phyloP scores from a whole-genome alignment of 495 filamentous ascomycete species.

The Friedmanniomyces simplex region DNA sequence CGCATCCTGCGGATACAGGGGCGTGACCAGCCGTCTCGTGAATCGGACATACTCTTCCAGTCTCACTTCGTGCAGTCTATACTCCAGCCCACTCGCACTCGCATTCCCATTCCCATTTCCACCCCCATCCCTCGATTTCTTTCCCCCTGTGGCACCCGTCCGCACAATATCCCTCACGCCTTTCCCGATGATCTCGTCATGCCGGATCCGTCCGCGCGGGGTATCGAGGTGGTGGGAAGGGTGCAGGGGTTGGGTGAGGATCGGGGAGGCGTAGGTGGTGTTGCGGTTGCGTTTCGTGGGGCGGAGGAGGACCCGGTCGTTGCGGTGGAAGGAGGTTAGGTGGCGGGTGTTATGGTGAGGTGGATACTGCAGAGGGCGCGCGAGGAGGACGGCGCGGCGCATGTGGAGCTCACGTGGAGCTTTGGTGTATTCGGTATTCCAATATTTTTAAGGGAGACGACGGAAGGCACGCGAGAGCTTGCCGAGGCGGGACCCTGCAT shows the following conservation, averaged over 20 bases:
- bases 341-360: not conserved
- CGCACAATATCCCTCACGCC: conserved; percentile 44
- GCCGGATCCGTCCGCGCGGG: conserved; percentile 42
- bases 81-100: conserved; percentile 22
- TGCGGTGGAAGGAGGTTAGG: conserved; percentile 19
- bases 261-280: conserved; percentile 27
- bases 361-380: no score
- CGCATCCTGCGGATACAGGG: conserved; percentile 67
- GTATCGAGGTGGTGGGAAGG: conserved; percentile 37
- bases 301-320: conserved; percentile 48
- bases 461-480: not conserved
- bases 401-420: not conserved
- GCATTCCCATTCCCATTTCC: not conserved
- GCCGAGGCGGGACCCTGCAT: not conserved
- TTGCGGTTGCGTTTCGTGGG: conserved; percentile 25
- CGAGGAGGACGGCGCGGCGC: not conserved
- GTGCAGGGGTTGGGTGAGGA: conserved; percentile 43
- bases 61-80: conserved; percentile 51
- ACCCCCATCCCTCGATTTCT: conserved; percentile 17
- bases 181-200: conserved; percentile 55
- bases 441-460: not conserved
- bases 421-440: no score
- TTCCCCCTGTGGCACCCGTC: conserved; percentile 42
- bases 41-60: conserved; percentile 60
- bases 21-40: conserved; percentile 57